Percentiles rank a stretch among this genome's conserved stretches.
These are phyloP conservation scores for Paramecium octaurelia DNA, from an alignment of 73 alveolate species.

Conservation along the genomic window DNA sequence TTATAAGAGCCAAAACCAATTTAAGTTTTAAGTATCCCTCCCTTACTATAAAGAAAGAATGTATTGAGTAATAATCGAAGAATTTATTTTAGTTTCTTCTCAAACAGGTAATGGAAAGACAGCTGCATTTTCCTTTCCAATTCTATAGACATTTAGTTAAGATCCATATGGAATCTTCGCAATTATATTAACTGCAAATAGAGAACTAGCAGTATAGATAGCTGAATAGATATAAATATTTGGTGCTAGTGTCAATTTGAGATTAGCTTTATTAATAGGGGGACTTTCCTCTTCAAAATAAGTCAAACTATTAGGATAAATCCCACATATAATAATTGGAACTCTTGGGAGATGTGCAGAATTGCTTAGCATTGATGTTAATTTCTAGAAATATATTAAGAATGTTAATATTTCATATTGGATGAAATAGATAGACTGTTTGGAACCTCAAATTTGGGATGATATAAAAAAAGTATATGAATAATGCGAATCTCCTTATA, in stretches of 20 bases:
- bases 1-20: constrained; percentile 55
- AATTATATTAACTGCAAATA: constrained; percentile 89
- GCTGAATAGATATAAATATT: constrained; percentile 86
- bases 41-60: not conserved
- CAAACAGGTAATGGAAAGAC: constrained; percentile 98
- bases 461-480: constrained; percentile 14
- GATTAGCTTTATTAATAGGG: constrained; percentile 86
- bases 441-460: constrained; percentile 62
- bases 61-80: constrained; percentile 26
- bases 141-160: constrained; percentile 80
- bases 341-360: constrained; percentile 95
- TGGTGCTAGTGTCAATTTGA: constrained; percentile 80
- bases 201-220: constrained; percentile 93
- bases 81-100: constrained; percentile 60
- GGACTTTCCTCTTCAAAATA: constrained; percentile 90
- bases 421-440: constrained; percentile 96
- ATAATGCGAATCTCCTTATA: not conserved
- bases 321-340: constrained; percentile 93
- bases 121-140: constrained; percentile 96
- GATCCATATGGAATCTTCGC: constrained; percentile 95
- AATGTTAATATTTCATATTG: constrained; percentile 86
- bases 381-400: constrained; percentile 72
- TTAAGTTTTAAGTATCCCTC: constrained; percentile 51
- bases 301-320: constrained; percentile 71
- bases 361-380: constrained; percentile 65